These are phyloP conservation scores for Murraya koenigii DNA, from an alignment of 345 rosid species.

Conservation along the genomic window DNA sequence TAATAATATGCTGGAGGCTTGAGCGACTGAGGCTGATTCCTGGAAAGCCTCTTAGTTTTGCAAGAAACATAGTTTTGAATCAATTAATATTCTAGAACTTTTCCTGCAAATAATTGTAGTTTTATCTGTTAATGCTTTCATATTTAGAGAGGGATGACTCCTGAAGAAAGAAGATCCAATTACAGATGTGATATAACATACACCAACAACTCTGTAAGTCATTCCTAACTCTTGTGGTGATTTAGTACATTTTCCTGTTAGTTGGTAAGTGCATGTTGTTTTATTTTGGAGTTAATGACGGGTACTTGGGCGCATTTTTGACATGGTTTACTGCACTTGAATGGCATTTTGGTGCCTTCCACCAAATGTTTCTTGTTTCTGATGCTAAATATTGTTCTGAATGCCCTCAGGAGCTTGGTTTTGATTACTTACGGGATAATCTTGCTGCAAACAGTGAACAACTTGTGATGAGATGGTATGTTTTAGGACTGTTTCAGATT, in stretches of 20 bases:
- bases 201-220: conserved; percentile 83
- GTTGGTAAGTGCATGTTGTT: not conserved
- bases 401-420: conserved; percentile 85
- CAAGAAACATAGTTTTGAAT: not conserved
- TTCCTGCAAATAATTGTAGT: conserved; percentile 2
- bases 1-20: not conserved
- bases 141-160: conserved; percentile 74
- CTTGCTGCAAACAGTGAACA: conserved; percentile 73
- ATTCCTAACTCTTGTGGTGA: conserved; percentile 21
- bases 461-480: conserved; percentile 97
- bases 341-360: conserved; percentile 1
- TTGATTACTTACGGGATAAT: conserved; percentile 96
- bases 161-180: conserved; percentile 74
- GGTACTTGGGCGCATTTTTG: conserved; percentile 4
- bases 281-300: not conserved
- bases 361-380: conserved; percentile 1
- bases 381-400: conserved; percentile 18
- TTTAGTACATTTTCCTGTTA: not conserved
- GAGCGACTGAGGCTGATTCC: conserved; percentile 1
- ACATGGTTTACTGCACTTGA: conserved; percentile 1
- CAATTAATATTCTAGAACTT: not conserved
- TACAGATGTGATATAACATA: conserved; percentile 89
- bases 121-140: conserved; percentile 20
- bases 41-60: not conserved
- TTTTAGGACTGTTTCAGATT: conserved; percentile 16